phyloP scores from a whole-genome alignment of 768 basidiomycete species.

The Leccinum incarnatum region DNA sequence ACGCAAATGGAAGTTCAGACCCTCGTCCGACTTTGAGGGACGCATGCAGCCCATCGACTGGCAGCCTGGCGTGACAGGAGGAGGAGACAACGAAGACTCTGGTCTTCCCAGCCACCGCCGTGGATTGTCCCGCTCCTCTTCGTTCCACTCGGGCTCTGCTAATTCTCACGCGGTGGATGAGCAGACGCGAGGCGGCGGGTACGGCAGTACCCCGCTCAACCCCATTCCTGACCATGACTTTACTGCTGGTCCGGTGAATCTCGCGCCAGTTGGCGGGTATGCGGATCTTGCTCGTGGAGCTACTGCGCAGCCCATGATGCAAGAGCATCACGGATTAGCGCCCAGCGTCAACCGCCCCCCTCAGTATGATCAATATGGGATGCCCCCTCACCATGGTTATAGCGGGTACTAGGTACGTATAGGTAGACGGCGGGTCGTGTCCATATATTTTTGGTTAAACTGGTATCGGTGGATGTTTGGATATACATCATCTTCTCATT shows the following conservation, averaged over 20 bases:
- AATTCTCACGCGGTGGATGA: constrained; percentile 35
- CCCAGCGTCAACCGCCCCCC: constrained; percentile 45
- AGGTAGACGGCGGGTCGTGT: not conserved
- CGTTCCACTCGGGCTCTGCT: constrained; percentile 57
- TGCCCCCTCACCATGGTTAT: constrained; percentile 58
- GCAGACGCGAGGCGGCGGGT: constrained; percentile 31
- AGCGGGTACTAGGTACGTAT: constrained; percentile 18
- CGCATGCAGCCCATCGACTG: constrained; percentile 88
- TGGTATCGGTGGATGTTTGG: constrained; percentile 1
- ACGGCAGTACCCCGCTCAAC: constrained; percentile 32
- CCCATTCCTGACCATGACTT: constrained; percentile 75
- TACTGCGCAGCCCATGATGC: constrained; percentile 60
- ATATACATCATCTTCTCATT: constrained; percentile 4
- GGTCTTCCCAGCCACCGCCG: constrained; percentile 49
- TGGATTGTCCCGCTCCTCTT: constrained; percentile 57
- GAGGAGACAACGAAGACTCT: constrained; percentile 38
- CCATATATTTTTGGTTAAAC: not conserved
- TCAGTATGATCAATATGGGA: constrained; percentile 51
- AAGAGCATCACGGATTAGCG: constrained; percentile 34
- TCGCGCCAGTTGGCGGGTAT: constrained; percentile 75
- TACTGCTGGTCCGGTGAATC: constrained; percentile 54
- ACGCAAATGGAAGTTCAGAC: constrained; percentile 88
- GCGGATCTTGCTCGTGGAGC: constrained; percentile 78
- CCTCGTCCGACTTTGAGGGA: constrained; percentile 76
- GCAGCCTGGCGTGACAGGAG: constrained; percentile 52